Evolutionary conservation across 108 stramenopile genomes (phyloP).

Genomic region (Skeletonema potamos): DNA sequence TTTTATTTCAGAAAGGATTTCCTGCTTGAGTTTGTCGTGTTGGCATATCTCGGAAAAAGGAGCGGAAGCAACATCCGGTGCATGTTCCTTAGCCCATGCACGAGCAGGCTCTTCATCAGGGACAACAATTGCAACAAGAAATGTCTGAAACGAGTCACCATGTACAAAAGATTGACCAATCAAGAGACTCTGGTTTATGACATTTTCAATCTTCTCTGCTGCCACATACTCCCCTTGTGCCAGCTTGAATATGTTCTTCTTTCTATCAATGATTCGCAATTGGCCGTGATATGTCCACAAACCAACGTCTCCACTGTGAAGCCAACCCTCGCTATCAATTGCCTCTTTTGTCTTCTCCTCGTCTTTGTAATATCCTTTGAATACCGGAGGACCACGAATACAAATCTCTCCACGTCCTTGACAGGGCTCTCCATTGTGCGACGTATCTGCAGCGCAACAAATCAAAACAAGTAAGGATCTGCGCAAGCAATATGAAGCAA

Average conservation of each 20-base stretch:
- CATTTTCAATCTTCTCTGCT: constrained; percentile 97
- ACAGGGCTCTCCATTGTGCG: constrained; percentile 79
- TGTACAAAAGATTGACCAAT: constrained; percentile 93
- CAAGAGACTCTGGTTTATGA: constrained; percentile 73
- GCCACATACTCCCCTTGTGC: constrained; percentile 94
- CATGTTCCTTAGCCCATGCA: constrained; percentile 46
- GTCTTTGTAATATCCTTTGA: constrained; percentile 97
- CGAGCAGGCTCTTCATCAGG: constrained; percentile 90
- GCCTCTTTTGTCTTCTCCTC: constrained; percentile 92
- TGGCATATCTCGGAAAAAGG: constrained; percentile 79
- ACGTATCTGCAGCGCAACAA: constrained; percentile 46
- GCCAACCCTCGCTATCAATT: constrained; percentile 93
- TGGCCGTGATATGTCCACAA: constrained; percentile 91
- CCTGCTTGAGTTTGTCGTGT: constrained; percentile 49
- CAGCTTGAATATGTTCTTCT: constrained; percentile 98
- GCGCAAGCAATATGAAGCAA: not conserved
- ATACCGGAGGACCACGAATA: constrained; percentile 91
- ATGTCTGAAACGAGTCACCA: constrained; percentile 91
- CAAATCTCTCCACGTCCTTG: constrained; percentile 94
- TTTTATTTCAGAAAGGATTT: constrained; percentile 70
- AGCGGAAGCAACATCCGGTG: constrained; percentile 21
- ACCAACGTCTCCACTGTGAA: constrained; percentile 97
- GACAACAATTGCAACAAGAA: constrained; percentile 89
- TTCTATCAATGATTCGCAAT: constrained; percentile 95
- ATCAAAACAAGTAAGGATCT: not conserved